Base-by-base conservation (phyloP, 495 filamentous ascomycete species). In the Aspergillus indologenus region DNA sequence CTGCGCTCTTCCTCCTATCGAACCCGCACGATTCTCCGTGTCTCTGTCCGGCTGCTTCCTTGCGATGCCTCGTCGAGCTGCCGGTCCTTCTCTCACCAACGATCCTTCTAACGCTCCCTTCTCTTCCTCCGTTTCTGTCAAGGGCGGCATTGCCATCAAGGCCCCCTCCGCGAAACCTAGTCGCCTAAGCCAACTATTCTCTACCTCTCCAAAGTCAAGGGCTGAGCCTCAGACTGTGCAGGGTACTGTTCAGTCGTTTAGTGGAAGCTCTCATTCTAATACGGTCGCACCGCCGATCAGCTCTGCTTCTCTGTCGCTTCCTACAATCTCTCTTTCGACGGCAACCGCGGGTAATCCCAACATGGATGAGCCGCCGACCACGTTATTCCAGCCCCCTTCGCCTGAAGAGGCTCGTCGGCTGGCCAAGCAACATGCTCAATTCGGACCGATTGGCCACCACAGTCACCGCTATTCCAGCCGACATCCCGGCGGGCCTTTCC, bases 241-340 rank as follows among this genome's bases (percentile, higher is more conserved):
- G 45, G 74, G 85, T 61, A 79, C 86, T 53, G 77, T 89, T 3
- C 83, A 87, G 64, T 81, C 82, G 64, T 79, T 83, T 34, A 78
- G 81, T 65, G 76, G 78, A 54, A 71, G 78, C 40, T 75, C 81
- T 63, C 82, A 88, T 73, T 77, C 79, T 56, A 70, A 55, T 53
- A 65, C 61, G 19, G 76, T 85, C 34, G 81, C 85, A 49, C 81
- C 87, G 43, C 79, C 83, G 53, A 87, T 90, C 63, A 87, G 84
- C 55, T 84, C 86, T 43, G 76, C 90, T 29, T 85, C 85, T 65
- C 72, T 93, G 61, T 91, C 91, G 45, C 75, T 98, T 66, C 94
- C 94, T 34, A 92, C 89, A 48, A 98, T 98, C 60, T 96, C 89
- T 23, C 82, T 98, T 34, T 96, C 93, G 6, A 91, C 91, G 11